Base-by-base conservation (phyloP, 169 alveolate species). In the Eimeria tenella region DNA sequence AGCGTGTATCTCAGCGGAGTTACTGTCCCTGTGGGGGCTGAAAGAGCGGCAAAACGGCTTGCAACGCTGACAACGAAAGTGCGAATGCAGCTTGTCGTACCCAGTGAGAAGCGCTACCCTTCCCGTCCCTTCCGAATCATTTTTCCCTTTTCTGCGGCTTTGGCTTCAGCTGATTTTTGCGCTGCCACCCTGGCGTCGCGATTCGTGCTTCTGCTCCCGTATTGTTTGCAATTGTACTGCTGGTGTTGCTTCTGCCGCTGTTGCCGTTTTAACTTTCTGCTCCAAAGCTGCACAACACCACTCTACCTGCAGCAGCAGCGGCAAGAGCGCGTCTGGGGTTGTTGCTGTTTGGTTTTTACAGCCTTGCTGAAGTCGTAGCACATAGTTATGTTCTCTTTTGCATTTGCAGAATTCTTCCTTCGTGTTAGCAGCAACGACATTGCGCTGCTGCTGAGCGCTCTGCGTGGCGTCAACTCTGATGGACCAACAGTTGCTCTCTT, bases 351-450 rank as follows among this genome's bases (percentile, higher is more conserved):
- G 21, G 21, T 7, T 19, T 25, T 31, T n/a, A 6, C 53, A 5
- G n/a, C 42, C 42, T 49, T 68, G 75, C 75, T 6, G 81, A 71
- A 9, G 17, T 15, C 17, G 17, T 11, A 15, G 3, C 10, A n/a
- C 75, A 17, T 50, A 4, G 50, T 1, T 52, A 6, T 53, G 50
- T 68, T 19, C 2, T 21, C 13, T 63, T 21, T 11, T 71, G 79
- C 52, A 21, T 13, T 4, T 63, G 58, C 82, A 92, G 95, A 42
- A 53, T 92, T 93, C 70, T 82, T 74, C 25, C 84, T 93, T 4
- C 93, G 95, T 4, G 93, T 93, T 52, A 83, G 93, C 83, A 83
- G 95, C 86, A 79, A 90, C 11, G 95, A 93, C 31, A 82, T 93
- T 52, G 90, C 89, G 15, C 31, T 84, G 82, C 90, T 93, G 58